These are phyloP conservation scores for Leccinum variicolor DNA, from an alignment of 768 basidiomycete species.

Conservation along the genomic window DNA sequence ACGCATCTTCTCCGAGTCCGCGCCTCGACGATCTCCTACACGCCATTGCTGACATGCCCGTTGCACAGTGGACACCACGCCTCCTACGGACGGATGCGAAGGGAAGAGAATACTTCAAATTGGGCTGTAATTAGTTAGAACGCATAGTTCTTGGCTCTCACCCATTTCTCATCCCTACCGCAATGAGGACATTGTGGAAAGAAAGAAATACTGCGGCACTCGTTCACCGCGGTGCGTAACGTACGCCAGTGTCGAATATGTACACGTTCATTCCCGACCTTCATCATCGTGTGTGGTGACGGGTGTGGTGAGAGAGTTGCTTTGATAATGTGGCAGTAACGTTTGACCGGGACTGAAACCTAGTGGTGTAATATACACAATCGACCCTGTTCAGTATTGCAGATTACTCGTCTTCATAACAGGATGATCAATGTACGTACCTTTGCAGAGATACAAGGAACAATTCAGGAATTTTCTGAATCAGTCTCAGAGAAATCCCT, in stretches of 20 bases:
- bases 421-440: neutral
- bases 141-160: neutral
- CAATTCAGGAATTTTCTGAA: neutral
- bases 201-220: too few relatives aligned
- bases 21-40: slow-evolving; percentile 6
- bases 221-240: neutral
- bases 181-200: neutral
- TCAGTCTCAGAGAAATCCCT: neutral
- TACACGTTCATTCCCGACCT: slow-evolving; percentile 10
- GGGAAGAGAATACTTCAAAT: neutral
- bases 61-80: neutral
- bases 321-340: neutral
- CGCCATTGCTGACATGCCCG: neutral
- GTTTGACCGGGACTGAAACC: neutral
- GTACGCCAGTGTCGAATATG: neutral
- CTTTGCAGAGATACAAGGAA: too few relatives aligned
- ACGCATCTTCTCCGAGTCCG: slow-evolving; percentile 8
- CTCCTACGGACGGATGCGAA: neutral
- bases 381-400: neutral
- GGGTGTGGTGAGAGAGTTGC: neutral
- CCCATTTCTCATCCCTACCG: neutral
- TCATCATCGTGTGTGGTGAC: neutral
- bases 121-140: neutral
- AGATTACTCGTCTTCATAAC: neutral
- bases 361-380: neutral